Conservation (phyloP, 129 eudicot species). For the Heracleum sosnowskyi region DNA sequence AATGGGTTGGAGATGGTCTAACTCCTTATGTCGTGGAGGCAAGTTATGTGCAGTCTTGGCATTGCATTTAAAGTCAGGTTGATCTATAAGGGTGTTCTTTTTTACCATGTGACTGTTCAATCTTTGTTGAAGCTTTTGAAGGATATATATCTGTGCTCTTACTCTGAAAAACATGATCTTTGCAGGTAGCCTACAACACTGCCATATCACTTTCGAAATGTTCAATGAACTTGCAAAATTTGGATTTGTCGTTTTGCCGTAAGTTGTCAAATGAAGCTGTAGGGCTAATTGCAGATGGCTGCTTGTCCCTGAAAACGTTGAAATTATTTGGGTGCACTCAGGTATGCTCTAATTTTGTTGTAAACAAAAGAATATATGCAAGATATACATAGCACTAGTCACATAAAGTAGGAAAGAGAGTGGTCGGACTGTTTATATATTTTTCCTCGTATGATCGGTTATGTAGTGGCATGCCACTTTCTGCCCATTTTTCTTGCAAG, state of each 20-base stretch:
- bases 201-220: slow-evolving; percentile 67
- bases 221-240: slow-evolving; percentile 39
- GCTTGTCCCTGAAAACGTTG: slow-evolving; percentile 47
- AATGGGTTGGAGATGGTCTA: too few species aligned
- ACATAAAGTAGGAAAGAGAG: not conserved
- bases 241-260: slow-evolving; percentile 93
- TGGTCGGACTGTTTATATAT: not conserved
- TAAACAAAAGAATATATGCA: not conserved
- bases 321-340: slow-evolving; percentile 94
- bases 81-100: not conserved
- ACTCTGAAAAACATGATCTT: not conserved
- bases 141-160: not conserved
- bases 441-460: not conserved
- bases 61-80: not conserved
- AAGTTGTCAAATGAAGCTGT: slow-evolving; percentile 66
- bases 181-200: slow-evolving; percentile 62
- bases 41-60: not conserved
- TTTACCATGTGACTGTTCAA: not conserved
- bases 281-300: slow-evolving; percentile 86
- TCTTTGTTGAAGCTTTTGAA: not conserved
- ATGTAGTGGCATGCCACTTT: not conserved
- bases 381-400: not conserved
- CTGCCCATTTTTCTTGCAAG: not conserved
- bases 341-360: slow-evolving; percentile 26
- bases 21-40: not conserved